Percentiles rank a stretch among this genome's conserved stretches.
phyloP scores from a whole-genome alignment of 202 grass and related monocot species.

The Panicum virgatum region DNA sequence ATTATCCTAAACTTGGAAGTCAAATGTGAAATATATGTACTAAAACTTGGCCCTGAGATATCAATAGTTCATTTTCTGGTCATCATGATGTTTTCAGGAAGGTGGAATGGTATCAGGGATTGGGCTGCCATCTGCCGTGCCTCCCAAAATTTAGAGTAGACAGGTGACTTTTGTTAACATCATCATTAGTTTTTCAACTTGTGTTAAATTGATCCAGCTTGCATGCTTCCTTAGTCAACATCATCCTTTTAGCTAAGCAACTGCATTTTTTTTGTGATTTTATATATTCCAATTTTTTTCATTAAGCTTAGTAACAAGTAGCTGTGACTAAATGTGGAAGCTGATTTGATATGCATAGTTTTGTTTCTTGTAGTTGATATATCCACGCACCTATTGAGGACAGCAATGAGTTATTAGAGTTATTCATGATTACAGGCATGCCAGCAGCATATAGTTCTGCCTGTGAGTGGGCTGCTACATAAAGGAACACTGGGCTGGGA shows the following conservation, averaged over 20 bases:
- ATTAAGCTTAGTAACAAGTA: no score
- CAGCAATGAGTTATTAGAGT: background rate
- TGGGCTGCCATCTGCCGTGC: background rate
- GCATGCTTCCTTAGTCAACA: no score
- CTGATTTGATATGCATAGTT: background rate
- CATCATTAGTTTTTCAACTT: no score
- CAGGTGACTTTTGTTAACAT: no score
- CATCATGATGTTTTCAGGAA: conserved; percentile 1
- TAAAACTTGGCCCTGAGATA: no score
- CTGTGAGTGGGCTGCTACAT: conserved; percentile 58
- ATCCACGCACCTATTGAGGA: background rate
- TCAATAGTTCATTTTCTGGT: no score
- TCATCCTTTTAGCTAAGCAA: no score
- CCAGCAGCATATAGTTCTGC: background rate
- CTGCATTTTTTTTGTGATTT: no score
- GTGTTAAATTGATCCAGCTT: no score
- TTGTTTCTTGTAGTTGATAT: background rate
- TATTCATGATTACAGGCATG: background rate
- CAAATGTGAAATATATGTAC: no score
- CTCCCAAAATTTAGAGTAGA: background rate
- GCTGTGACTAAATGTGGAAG: background rate
- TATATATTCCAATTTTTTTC: no score
- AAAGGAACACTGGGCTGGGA: conserved; percentile 71
- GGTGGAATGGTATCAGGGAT: background rate
- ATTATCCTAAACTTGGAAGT: background rate